Evolutionary conservation across 192 early-diverging fungal species (phyloP).

Genomic region (Chytriomyces sp.): DNA sequence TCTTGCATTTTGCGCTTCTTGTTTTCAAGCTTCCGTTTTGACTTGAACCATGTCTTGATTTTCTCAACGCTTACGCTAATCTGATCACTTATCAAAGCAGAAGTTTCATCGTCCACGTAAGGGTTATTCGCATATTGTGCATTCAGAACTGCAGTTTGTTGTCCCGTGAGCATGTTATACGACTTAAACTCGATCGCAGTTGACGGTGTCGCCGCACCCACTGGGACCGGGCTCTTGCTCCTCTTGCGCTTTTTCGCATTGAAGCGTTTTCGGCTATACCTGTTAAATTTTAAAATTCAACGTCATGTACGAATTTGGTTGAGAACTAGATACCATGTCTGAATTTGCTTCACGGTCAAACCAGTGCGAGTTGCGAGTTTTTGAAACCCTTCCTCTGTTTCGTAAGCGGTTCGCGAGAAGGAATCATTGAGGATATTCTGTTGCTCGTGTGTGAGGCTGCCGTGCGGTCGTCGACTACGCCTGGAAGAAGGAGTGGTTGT

Average conservation of each 20-base stretch:
- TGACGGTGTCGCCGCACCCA: not conserved
- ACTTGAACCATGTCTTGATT: slow-evolving; percentile 17
- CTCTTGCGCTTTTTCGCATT: slow-evolving; percentile 2
- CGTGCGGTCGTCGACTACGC: not conserved
- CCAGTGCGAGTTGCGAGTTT: not conserved
- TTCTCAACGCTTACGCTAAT: slow-evolving; percentile 4
- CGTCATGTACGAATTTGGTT: not conserved
- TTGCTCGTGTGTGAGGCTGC: not conserved
- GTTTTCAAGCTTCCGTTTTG: not conserved
- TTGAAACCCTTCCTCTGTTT: not conserved
- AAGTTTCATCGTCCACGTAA: not conserved
- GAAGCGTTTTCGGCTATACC: slow-evolving; percentile 16
- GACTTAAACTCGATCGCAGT: not conserved
- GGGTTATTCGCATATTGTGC: not conserved
- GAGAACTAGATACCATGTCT: not conserved
- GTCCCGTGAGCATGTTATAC: not conserved
- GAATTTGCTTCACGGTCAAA: slow-evolving; percentile 12
- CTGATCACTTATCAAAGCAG: not conserved
- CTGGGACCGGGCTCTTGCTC: not conserved
- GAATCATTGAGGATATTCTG: not conserved
- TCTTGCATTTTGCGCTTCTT: not conserved
- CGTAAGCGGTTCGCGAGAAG: not conserved
- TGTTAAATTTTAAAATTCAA: not conserved
- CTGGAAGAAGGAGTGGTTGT: not conserved
- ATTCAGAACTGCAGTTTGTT: not conserved